A percentile compares a stretch with the other conserved stretches of the same genome.
phyloP scores from a whole-genome alignment of 176 grass and related monocot species.

The Rhipidocladum racemiflorum region DNA sequence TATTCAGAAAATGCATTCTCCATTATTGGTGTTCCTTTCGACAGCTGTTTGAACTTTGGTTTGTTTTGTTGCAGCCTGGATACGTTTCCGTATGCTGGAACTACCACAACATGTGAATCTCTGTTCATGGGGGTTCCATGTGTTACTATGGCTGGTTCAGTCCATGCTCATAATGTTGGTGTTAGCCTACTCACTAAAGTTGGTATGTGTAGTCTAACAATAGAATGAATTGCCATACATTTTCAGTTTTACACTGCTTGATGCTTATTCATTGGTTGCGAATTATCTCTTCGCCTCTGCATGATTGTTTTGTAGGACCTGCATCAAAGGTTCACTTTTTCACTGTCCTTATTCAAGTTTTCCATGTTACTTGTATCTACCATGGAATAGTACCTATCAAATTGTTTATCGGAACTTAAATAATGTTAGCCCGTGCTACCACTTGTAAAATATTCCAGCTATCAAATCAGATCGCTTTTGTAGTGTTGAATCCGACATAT shows the following conservation, averaged over 20 bases:
- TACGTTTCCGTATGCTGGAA: slow-evolving; percentile 98
- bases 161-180: slow-evolving; percentile 99
- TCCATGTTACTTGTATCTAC: not conserved
- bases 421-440: not conserved
- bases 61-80: slow-evolving; percentile 64
- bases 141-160: slow-evolving; percentile 95
- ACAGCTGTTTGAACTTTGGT: slow-evolving; percentile 22
- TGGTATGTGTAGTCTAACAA: slow-evolving; percentile 47
- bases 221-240: not conserved
- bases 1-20: slow-evolving; percentile 11
- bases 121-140: slow-evolving; percentile 98
- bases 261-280: not conserved
- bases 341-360: not conserved
- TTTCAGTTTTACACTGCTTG: not conserved
- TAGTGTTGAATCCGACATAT: not conserved
- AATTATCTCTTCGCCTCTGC: not conserved
- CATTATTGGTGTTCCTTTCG: not conserved
- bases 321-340: not conserved
- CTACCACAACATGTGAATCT: slow-evolving; percentile 95
- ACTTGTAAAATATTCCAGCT: slow-evolving; percentile 6
- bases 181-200: slow-evolving; percentile 92
- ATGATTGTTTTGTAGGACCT: slow-evolving; percentile 4
- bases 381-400: not conserved
- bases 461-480: not conserved
- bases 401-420: not conserved